Conservation (phyloP, 352 stramenopile species). For the Globisporangium barbulae region DNA sequence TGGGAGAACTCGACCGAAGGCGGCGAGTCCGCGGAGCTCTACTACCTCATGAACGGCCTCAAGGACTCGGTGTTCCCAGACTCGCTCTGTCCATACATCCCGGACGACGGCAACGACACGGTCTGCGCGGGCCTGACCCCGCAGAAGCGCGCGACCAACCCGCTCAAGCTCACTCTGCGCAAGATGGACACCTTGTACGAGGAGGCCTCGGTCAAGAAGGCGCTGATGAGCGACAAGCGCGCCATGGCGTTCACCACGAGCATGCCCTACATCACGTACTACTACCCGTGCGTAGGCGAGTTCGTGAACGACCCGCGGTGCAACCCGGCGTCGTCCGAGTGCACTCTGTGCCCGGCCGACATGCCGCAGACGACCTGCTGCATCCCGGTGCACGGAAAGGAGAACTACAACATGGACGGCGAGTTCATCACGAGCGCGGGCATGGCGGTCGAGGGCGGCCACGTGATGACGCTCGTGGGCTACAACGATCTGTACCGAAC, state of each 20-base stretch:
- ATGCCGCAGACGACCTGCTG: slow-evolving; percentile 54
- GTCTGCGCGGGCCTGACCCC: slow-evolving; percentile 34
- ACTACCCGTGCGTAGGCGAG: slow-evolving; percentile 56
- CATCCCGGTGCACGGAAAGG: slow-evolving; percentile 32
- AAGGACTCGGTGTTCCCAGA: slow-evolving; percentile 52
- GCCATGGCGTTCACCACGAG: slow-evolving; percentile 56
- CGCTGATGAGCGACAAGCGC: slow-evolving; percentile 33
- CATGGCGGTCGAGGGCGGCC: slow-evolving; percentile 54
- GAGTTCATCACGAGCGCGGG: slow-evolving; percentile 54
- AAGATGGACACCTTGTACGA: slow-evolving; percentile 49
- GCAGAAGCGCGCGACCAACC: slow-evolving; percentile 40
- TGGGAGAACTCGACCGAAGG: slow-evolving; percentile 70
- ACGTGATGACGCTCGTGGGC: slow-evolving; percentile 68
- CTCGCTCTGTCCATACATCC: slow-evolving; percentile 45
- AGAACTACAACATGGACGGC: slow-evolving; percentile 67
- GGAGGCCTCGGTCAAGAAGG: slow-evolving; percentile 33
- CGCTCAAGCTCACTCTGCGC: slow-evolving; percentile 39
- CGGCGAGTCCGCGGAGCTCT: slow-evolving; percentile 41
- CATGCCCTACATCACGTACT: slow-evolving; percentile 59
- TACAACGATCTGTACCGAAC: slow-evolving; percentile 68
- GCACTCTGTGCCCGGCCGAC: slow-evolving; percentile 49
- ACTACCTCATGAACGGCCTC: slow-evolving; percentile 50
- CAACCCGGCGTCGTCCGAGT: slow-evolving; percentile 41
- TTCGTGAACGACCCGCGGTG: slow-evolving; percentile 46
- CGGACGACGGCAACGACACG: slow-evolving; percentile 42